Evolutionary conservation across 805 yeast genomes (phyloP), one percentile per base, ranked within the genome.

Genomic region (Candida ovalis): DNA sequence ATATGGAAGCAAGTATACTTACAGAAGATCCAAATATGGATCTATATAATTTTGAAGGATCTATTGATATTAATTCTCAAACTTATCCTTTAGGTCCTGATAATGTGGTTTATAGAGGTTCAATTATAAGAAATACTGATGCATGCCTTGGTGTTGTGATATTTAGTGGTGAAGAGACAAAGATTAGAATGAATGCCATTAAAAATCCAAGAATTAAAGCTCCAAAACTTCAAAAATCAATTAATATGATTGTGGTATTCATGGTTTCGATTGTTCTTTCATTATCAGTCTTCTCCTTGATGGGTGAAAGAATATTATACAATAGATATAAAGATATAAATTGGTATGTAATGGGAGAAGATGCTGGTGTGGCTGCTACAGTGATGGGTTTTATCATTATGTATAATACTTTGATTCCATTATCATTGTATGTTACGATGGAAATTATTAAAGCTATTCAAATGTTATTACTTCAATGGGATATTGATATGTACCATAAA

Each of bases 331-430:
- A 70, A 40, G 70, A 73, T 28, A 70, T 63, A 30, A 75, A 77
- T 46, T 90, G 97, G 97, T 95, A 91, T 61, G 65, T 90, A 24
- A 68, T 70, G 41, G 79, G 77, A 3, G 74, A 80, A 57, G 94
- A 87, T 55, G 96, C 85, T 0, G 95, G 96, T 21, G 77, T 81
- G 19, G 92, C 96, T 2, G 86, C 96, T 1, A 88, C 96, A 0
- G 75, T 94, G 43, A 91, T 94, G 96, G 90, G 98, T 2, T 95
- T 87, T 67, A 85, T 94, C 53, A 92, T 94, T 72, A 92, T 94
- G 98, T 92, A 86, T 71, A 94, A 94, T 64, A 94, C 99, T 0
- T 77, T 94, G 71, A 94, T 94, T 62, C 99, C 99, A 0, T 72
- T 94, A 28, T 92, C 98, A 0, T 76, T 94, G 25, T 95, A 94